These are phyloP conservation scores for Lagenaria siceraria DNA, from an alignment of 306 rosid species.

Conservation along the genomic window DNA sequence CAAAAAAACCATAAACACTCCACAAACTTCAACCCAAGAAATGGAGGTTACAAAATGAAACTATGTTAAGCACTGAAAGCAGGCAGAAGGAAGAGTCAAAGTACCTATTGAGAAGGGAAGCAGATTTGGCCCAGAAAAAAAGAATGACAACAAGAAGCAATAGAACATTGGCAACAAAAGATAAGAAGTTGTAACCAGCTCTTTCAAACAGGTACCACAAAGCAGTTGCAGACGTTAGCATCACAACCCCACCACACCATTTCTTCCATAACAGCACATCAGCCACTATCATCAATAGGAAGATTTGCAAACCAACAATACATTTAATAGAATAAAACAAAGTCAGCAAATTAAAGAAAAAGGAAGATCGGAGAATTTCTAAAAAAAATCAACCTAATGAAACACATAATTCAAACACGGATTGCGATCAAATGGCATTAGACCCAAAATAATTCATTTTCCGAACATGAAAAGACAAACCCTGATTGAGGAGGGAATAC, in stretches of 20 bases:
- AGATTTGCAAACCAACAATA: not conserved
- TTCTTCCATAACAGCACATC: slow-evolving; percentile 87
- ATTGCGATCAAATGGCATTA: not conserved
- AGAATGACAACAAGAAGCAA: slow-evolving; percentile 78
- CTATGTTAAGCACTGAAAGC: not conserved
- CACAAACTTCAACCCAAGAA: not conserved
- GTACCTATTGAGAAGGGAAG: slow-evolving; percentile 87
- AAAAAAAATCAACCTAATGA: not conserved
- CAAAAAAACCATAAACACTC: not conserved
- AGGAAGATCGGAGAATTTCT: not conserved
- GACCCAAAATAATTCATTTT: not conserved
- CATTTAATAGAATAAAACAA: not conserved
- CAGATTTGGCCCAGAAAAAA: slow-evolving; percentile 93
- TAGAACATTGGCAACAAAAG: slow-evolving; percentile 78
- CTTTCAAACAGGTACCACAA: slow-evolving; percentile 79
- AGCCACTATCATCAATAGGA: slow-evolving; percentile 43
- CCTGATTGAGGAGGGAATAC: not conserved
- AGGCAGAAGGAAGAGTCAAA: not conserved
- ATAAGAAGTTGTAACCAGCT: slow-evolving; percentile 70
- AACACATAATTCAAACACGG: not conserved
- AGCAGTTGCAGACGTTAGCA: slow-evolving; percentile 45
- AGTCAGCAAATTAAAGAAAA: not conserved
- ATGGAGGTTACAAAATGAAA: not conserved
- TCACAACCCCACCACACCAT: slow-evolving; percentile 48
- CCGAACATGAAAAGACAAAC: not conserved